A percentile compares a stretch with the other conserved stretches of the same genome.
These are phyloP conservation scores for Cadophora sp. DNA, from an alignment of 2,329 filamentous ascomycete genomes.

Conservation along the genomic window DNA sequence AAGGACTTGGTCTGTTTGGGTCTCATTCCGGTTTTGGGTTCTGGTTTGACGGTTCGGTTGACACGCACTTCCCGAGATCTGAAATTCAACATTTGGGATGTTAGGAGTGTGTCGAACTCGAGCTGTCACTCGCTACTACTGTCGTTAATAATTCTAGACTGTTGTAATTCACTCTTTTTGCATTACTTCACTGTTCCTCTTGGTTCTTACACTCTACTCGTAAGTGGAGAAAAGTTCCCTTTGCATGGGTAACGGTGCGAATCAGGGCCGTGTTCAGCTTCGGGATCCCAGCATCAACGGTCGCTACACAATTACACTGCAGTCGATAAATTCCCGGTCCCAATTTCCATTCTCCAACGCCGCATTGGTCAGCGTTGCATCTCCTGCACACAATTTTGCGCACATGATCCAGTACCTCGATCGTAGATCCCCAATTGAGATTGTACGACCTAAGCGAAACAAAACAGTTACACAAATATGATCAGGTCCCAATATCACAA, in stretches of 20 bases:
- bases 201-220: not conserved
- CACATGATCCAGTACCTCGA: not conserved
- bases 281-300: not conserved
- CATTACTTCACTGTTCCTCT: not conserved
- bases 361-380: not conserved
- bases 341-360: not conserved
- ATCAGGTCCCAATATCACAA: not conserved
- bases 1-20: not conserved
- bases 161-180: conserved; percentile 4
- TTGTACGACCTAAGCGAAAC: conserved; percentile 7
- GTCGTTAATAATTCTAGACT: conserved; percentile 11
- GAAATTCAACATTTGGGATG: conserved; percentile 14
- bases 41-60: not conserved
- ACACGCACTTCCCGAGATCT: not conserved
- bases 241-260: no score
- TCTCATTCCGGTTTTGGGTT: not conserved
- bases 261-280: no score
- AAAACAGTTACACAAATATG: conserved; percentile 2
- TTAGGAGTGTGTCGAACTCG: not conserved
- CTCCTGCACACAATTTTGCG: not conserved
- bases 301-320: not conserved
- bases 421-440: not conserved
- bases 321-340: not conserved
- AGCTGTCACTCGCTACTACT: not conserved
- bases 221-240: no score